Base-by-base conservation (phyloP, 768 basidiomycete genomes). In the Hemileccinum impolitum region DNA sequence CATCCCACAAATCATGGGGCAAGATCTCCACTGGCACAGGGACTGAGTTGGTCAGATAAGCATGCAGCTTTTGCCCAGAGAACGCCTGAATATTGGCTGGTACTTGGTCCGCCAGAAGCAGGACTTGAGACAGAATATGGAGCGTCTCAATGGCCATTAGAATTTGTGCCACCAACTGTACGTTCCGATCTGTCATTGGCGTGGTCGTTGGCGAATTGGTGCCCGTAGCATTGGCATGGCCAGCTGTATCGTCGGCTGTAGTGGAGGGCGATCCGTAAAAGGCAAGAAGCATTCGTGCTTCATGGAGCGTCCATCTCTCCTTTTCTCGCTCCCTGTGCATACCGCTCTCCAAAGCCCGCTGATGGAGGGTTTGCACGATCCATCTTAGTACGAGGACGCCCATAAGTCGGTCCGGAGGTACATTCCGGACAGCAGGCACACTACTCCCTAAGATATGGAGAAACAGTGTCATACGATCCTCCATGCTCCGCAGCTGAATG, bases 141-240 rank as follows among this genome's bases (percentile, higher is more conserved):
- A 88, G 71, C 30, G 75, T 73, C 50, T 87, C 84, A 6, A 83
- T 57, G 5, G 85, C 76, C 60, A 75, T 73, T 4, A 81, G 65
- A 12, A 78, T 59, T 55, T 92, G 88, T 0, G 87, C 85, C 43
- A 73, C 70, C 14, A 90, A 73, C 56, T 90, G 88, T 37, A 89
- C 68, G 57, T 81, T 78, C 6, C 87, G 74, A 59, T 86, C 81
- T 17, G 66, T 62, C 19, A 84, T 67, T 0, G 73, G 70, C 6
- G 52, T 32, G 21, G 37, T 9, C 10, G 34, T 26, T 42, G 57
- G 55, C 43, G 12, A 21, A 43, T 17, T 43, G 50, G 39, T 32
- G 14, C 50, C 47, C 4, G 50, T 46, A 63, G 67, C 50, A 46
- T n/a, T 41, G 39, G 48, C 19, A 8, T 48, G 55, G 57, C 46